Percentiles rank a stretch among this genome's conserved stretches.
phyloP scores from a whole-genome alignment of 2,329 filamentous ascomycete genomes.

The Aspergillus latus region DNA sequence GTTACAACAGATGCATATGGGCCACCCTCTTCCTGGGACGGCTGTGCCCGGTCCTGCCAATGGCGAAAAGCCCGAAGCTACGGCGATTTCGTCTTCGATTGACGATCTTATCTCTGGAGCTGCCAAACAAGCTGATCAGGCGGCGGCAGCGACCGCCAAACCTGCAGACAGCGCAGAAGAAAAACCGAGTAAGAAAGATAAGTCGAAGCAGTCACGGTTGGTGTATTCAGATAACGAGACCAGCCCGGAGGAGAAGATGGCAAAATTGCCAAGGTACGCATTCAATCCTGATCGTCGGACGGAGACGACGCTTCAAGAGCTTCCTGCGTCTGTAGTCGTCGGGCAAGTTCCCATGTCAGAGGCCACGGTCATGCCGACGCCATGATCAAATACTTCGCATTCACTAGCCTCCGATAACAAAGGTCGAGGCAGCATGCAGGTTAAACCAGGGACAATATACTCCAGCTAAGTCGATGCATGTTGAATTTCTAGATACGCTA shows the following conservation, averaged over 20 bases:
- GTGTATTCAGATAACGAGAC: slow-evolving; percentile 77
- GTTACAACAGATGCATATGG: slow-evolving; percentile 60
- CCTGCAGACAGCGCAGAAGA: slow-evolving; percentile 52
- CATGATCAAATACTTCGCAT: not conserved
- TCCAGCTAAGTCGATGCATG: slow-evolving; percentile 42
- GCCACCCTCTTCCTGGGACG: slow-evolving; percentile 35
- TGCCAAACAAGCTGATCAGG: slow-evolving; percentile 45
- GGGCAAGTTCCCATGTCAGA: slow-evolving; percentile 33
- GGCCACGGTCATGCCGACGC: slow-evolving; percentile 36
- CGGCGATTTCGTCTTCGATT: slow-evolving; percentile 44
- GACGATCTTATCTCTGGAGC: slow-evolving; percentile 55
- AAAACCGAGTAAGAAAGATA: slow-evolving; percentile 68
- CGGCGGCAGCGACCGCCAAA: slow-evolving; percentile 37
- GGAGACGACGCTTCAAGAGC: slow-evolving; percentile 38
- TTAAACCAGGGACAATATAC: slow-evolving; percentile 10
- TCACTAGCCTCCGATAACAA: not conserved
- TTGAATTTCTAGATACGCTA: slow-evolving; percentile 31
- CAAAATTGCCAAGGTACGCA: slow-evolving; percentile 72
- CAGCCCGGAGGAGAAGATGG: slow-evolving; percentile 90
- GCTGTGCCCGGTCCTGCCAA: slow-evolving; percentile 27
- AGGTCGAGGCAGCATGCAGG: not conserved
- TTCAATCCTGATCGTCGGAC: slow-evolving; percentile 53
- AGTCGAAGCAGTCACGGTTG: slow-evolving; percentile 66
- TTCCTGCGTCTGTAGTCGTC: slow-evolving; percentile 35
- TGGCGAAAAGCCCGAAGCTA: slow-evolving; percentile 30